Percentiles rank a stretch among this genome's conserved stretches.
Evolutionary conservation across 2,329 filamentous ascomycete genomes (phyloP).

Genomic region (Trichoderma sp.): DNA sequence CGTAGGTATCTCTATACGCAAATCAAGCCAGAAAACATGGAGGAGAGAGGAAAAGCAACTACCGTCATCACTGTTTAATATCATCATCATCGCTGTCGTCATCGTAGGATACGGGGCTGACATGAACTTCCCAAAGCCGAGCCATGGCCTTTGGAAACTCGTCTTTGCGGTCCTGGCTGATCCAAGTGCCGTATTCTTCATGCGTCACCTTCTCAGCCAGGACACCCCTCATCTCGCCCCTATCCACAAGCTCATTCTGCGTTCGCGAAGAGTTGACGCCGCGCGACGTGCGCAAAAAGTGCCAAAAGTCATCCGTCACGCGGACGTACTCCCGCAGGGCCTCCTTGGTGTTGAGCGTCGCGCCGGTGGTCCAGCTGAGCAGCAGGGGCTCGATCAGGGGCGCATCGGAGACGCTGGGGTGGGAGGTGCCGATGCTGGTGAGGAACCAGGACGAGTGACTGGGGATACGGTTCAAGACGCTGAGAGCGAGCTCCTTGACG

Average conservation of each 20-base stretch:
- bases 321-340: conserved; percentile 60
- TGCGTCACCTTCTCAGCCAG: conserved; percentile 49
- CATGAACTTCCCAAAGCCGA: conserved; percentile 44
- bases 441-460: conserved; percentile 51
- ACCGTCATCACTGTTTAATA: not conserved
- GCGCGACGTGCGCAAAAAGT: conserved; percentile 36
- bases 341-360: conserved; percentile 51
- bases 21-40: not conserved
- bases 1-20: not conserved
- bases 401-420: conserved; percentile 65
- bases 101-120: conserved; percentile 29
- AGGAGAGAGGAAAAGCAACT: not conserved
- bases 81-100: not conserved
- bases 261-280: not conserved
- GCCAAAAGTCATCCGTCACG: conserved; percentile 55
- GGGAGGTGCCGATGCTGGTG: conserved; percentile 53
- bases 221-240: conserved; percentile 41
- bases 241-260: not conserved
- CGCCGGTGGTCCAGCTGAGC: conserved; percentile 59
- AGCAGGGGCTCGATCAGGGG: conserved; percentile 61
- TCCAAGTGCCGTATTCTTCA: conserved; percentile 40
- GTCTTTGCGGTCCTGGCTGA: conserved; percentile 33
- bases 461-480: conserved; percentile 43
- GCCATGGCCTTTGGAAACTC: conserved; percentile 35
- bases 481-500: conserved; percentile 53